Base-by-base conservation (phyloP, 2,329 filamentous ascomycete genomes). In the Ascochyta rabiei region DNA sequence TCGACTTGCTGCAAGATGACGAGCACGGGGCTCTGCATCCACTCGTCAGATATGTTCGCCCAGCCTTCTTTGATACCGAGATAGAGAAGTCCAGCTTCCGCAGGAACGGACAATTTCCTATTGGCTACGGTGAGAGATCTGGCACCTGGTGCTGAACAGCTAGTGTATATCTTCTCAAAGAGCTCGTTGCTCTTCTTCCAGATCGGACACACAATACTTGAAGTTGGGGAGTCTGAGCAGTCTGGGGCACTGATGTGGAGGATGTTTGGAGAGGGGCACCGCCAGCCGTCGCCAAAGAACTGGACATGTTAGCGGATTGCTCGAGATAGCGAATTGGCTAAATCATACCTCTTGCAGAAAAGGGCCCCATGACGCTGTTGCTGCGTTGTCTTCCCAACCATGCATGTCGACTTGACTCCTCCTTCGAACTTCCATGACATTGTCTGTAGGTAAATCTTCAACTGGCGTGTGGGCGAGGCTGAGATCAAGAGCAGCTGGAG, bases 131-230 rank as follows among this genome's bases (percentile, higher is more conserved):
- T 30, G n/a, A 50, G 53, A 35, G 53, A 49, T 3, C 58, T 45
- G 26, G 52, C 55, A 56, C 55, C 60, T 56, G 39, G 21, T 40
- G 54, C 23, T 47, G 46, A 43, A 24, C 62, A 49, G 30, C 61
- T 63, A 4, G 38, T 54, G 23, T 69, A 69, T 6, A 72, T 62
- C 35, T 66, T 67, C 24, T 63, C 62, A 23, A 69, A 70, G n/a
- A 73, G 35, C 45, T 72, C 66, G 50, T 74, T 72, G 28, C 57
- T 62, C 41, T 63, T 68, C 46, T 64, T 68, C 64, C 68, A 72
- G 12, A 69, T 56, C 0, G 66, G 68, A 40, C 69, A 72, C 6
- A 61, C 31, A 8, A 57, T 48, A 21, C 37, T 61, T 10, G 58
- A 26, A 2, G 41, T 15, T 1, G 47, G 9, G 4, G 52, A 15